Percentiles rank a stretch among this genome's conserved stretches.
These are phyloP conservation scores for Chaetomium fimeti DNA, from an alignment of 495 filamentous ascomycete genomes.

Conservation along the genomic window DNA sequence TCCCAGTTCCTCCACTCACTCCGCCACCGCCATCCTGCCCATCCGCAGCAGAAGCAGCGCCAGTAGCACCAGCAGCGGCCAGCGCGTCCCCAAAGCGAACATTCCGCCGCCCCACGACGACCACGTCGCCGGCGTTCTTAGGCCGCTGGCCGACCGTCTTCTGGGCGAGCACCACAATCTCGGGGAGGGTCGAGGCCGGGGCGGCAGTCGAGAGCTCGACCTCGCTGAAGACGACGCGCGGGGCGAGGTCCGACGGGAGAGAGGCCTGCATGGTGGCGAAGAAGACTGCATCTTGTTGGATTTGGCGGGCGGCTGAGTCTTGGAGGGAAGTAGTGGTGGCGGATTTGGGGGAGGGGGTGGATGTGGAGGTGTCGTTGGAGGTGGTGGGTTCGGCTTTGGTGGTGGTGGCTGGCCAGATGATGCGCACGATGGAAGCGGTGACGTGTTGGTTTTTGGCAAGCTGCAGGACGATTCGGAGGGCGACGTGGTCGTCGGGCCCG, in stretches of 20 bases:
- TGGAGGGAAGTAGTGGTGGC: not conserved
- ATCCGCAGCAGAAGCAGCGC: not conserved
- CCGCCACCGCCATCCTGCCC: not conserved
- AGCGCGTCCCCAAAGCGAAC: slow-evolving; percentile 27
- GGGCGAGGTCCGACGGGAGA: slow-evolving; percentile 55
- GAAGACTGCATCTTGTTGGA: slow-evolving; percentile 53
- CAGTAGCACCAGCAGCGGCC: not conserved
- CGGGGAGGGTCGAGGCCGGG: slow-evolving; percentile 23
- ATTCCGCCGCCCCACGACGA: slow-evolving; percentile 67
- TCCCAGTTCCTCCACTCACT: too few species aligned
- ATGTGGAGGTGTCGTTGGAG: slow-evolving; percentile 19
- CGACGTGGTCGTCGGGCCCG: slow-evolving; percentile 77
- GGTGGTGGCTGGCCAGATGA: slow-evolving; percentile 37
- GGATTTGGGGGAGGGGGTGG: slow-evolving; percentile 16
- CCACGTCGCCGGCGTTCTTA: slow-evolving; percentile 72
- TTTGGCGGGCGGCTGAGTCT: slow-evolving; percentile 39
- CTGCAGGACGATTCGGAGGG: slow-evolving; percentile 77
- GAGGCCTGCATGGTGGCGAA: slow-evolving; percentile 63
- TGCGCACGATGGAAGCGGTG: slow-evolving; percentile 65
- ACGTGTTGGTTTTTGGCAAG: slow-evolving; percentile 73
- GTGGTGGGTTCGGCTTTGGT: slow-evolving; percentile 12
- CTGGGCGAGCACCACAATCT: slow-evolving; percentile 48
- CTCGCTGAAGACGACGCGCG: slow-evolving; percentile 59
- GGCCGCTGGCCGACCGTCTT: slow-evolving; percentile 60
- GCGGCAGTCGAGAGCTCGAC: slow-evolving; percentile 12